Evolutionary conservation across 2,329 filamentous ascomycete genomes (phyloP).

Genomic region (Ophiostoma ips): DNA sequence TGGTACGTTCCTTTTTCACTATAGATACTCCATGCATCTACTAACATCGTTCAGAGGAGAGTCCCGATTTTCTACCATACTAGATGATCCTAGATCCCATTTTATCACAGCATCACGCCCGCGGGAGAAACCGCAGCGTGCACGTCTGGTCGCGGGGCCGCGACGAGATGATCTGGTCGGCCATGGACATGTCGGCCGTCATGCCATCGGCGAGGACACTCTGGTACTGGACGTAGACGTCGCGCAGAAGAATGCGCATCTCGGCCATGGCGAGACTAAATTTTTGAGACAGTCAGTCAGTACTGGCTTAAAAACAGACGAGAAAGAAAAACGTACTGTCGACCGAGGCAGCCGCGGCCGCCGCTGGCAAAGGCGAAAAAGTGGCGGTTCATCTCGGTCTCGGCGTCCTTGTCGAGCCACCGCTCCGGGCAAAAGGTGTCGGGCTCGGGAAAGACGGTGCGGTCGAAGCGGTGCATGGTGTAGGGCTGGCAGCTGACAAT

Average conservation of each 20-base stretch:
- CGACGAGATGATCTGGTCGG: constrained; percentile 55
- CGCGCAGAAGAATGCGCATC: constrained; percentile 51
- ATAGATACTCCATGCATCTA: not conserved
- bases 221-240: constrained; percentile 43
- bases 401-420: constrained; percentile 60
- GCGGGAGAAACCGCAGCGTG: constrained; percentile 32
- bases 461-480: constrained; percentile 43
- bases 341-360: constrained; percentile 49
- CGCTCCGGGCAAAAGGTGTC: constrained; percentile 67
- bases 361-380: constrained; percentile 54
- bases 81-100: not conserved
- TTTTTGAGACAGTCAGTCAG: constrained; percentile 17
- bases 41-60: constrained; percentile 6
- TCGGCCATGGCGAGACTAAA: constrained; percentile 43
- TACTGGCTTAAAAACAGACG: not conserved
- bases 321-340: constrained; percentile 34
- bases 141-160: constrained; percentile 46
- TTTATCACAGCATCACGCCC: constrained; percentile 1
- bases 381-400: constrained; percentile 48
- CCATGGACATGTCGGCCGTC: constrained; percentile 46
- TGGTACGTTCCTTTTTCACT: not conserved
- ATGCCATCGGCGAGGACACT: constrained; percentile 40
- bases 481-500: constrained; percentile 48
- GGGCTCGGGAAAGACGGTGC: constrained; percentile 60
- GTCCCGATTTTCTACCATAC: constrained; percentile 8